These are phyloP conservation scores for Crithidia bombi DNA, from an alignment of 208 protist species.

Conservation along the genomic window DNA sequence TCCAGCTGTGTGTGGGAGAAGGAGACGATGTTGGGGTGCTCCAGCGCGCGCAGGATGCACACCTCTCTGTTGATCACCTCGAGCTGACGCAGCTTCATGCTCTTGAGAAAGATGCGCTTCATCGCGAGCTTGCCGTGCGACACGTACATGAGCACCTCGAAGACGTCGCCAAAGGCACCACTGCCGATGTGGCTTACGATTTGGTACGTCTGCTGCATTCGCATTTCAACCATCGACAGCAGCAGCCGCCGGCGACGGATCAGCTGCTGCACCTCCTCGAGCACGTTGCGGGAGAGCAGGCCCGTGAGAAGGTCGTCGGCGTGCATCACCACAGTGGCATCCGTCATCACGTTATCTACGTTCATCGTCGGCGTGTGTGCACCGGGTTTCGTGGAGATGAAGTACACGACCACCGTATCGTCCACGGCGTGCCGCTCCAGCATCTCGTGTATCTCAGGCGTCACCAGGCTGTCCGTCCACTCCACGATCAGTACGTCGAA, in stretches of 20 bases:
- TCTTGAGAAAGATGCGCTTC: conserved; percentile 80
- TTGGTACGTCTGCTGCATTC: conserved; percentile 53
- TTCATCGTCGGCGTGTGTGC: conserved; percentile 34
- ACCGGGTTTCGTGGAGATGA: conserved; percentile 40
- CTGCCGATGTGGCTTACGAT: conserved; percentile 69
- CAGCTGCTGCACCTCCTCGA: conserved; percentile 39
- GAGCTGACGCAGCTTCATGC: conserved; percentile 50
- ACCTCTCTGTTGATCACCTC: conserved; percentile 82
- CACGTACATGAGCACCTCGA: conserved; percentile 70
- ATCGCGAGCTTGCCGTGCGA: conserved; percentile 78
- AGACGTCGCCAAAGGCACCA: conserved; percentile 81
- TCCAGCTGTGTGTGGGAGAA: conserved; percentile 77
- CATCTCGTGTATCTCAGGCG: conserved; percentile 40
- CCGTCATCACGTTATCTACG: conserved; percentile 34
- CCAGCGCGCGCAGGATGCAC: conserved; percentile 70
- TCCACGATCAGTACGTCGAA: conserved; percentile 78
- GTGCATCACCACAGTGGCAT: conserved; percentile 31
- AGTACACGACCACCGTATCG: conserved; percentile 57
- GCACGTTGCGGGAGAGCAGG: conserved; percentile 39
- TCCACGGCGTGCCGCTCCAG: conserved; percentile 34
- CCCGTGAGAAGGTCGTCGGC: conserved; percentile 32
- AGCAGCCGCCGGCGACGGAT: conserved; percentile 55
- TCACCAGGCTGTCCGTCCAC: conserved; percentile 62
- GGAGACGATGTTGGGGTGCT: conserved; percentile 77
- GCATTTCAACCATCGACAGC: conserved; percentile 54